A percentile compares a stretch with the other conserved stretches of the same genome.
These are phyloP conservation scores for Dothistroma septosporum DNA, from an alignment of 2,329 filamentous ascomycete species.

Conservation along the genomic window DNA sequence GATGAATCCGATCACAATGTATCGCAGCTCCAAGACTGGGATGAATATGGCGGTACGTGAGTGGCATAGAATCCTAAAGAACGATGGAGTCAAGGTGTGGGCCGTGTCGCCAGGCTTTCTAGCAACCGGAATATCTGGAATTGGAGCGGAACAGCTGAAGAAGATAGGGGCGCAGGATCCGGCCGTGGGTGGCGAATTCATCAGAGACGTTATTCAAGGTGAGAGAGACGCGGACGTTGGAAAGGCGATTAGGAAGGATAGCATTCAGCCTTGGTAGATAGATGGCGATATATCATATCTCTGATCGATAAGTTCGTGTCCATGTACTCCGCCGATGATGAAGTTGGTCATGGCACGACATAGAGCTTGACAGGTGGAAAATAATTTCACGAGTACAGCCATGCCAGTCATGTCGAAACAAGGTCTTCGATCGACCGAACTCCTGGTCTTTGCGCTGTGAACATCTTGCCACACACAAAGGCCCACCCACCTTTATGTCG, in stretches of 20 bases:
- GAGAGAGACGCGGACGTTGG: slow-evolving; percentile 39
- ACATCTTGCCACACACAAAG: too few relatives aligned
- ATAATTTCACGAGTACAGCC: too few relatives aligned
- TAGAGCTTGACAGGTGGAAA: too few relatives aligned
- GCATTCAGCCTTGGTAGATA: slow-evolving; percentile 13
- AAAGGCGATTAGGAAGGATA: slow-evolving; percentile 35
- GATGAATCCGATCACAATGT: slow-evolving; percentile 32
- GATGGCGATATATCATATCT: not conserved
- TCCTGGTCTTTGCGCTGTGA: too few relatives aligned
- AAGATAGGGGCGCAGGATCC: slow-evolving; percentile 40
- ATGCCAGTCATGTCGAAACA: too few relatives aligned
- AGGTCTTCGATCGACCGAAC: too few relatives aligned
- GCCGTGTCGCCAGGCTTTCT: slow-evolving; percentile 46
- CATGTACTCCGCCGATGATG: too few relatives aligned
- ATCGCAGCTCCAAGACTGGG: slow-evolving; percentile 44
- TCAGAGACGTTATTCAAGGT: slow-evolving; percentile 40
- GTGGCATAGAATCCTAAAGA: slow-evolving; percentile 41
- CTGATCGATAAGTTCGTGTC: not conserved
- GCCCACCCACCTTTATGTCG: too few relatives aligned
- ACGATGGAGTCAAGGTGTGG: slow-evolving; percentile 49
- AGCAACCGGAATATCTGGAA: slow-evolving; percentile 42
- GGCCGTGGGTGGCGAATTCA: slow-evolving; percentile 35
- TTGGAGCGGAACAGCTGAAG: slow-evolving; percentile 30
- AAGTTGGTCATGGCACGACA: too few relatives aligned
- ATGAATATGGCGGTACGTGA: slow-evolving; percentile 50